Base-by-base conservation (phyloP, 164 flowering plant species). In the Kalanchoe fedtschenkoi region DNA sequence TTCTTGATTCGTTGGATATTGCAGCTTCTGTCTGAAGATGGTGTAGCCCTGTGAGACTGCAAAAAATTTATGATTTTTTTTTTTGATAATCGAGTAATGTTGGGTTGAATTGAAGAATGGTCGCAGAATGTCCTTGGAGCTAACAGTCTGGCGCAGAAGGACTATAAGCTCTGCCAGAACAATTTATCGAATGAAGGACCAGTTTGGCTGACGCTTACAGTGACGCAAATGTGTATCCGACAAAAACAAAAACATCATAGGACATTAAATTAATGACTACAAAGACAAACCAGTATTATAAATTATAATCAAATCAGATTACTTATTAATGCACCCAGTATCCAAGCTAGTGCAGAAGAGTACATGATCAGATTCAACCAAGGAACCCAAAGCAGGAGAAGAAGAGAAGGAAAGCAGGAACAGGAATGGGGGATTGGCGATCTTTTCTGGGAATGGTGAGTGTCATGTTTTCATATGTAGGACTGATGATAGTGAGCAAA, bases 381-480 rank as follows among this genome's bases (percentile, higher is more conserved):
- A n/a, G n/a, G n/a, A n/a, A n/a, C n/a, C 56, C 16, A 22, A 41
- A 4, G 22, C 26, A 39, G 55, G 61, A 34, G 32, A 11, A 32
- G n/a, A n/a, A 24, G 34, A 43, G 44, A 26, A 21, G 35, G 64
- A 44, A n/a, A n/a, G 34, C 29, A 41, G n/a, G n/a, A n/a, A n/a
- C n/a, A 65, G 39, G 51, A 58, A 72, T 65, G 71, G 71, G 65
- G 67, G 56, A 41, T 28, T 73, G 69, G 19, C 39, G 22, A n/a
- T 72, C 81, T 1, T 67, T 65, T 37, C 39, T 70, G 11, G 84
- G 80, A 4, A 80, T 80, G 83, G 66, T 79, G 43, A 51, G 67
- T 65, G 76, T 74, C 24, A 79, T 72, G 69, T 61, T 67, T 60
- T 78, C 80, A 0, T 80, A 81, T 42, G 79, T 74, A 26, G 80